phyloP scores from a whole-genome alignment of 2,329 filamentous ascomycete species.

The Diaporthe helianthi region DNA sequence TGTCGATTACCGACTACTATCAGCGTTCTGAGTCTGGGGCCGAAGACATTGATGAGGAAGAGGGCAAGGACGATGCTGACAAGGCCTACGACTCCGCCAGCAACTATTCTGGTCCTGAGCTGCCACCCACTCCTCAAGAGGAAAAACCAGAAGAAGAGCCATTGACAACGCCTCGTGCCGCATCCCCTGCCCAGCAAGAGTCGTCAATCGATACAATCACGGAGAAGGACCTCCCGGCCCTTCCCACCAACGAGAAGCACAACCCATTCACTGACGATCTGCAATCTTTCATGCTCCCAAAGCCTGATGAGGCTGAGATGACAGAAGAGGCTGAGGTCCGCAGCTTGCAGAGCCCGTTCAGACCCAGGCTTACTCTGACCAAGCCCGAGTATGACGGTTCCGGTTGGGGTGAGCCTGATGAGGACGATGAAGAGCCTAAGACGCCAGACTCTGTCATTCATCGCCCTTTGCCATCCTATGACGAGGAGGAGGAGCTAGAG shows the following conservation, averaged over 20 bases:
- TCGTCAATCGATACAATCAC: constrained; percentile 36
- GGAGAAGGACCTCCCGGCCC: constrained; percentile 46
- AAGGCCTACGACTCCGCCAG: constrained; percentile 61
- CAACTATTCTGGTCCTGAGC: constrained; percentile 59
- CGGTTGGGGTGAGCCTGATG: constrained; percentile 64
- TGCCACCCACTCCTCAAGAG: constrained; percentile 39
- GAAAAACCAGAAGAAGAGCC: constrained; percentile 52
- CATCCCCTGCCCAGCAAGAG: constrained; percentile 46
- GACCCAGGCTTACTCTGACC: constrained; percentile 56
- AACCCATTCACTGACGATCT: constrained; percentile 51
- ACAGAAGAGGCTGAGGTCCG: constrained; percentile 48
- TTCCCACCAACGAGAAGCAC: constrained; percentile 39
- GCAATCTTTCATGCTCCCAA: constrained; percentile 56
- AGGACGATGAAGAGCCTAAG: constrained; percentile 66
- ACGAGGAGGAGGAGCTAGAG: constrained; percentile 50
- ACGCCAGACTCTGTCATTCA: constrained; percentile 93
- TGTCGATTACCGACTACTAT: constrained; percentile 72
- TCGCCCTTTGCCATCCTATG: constrained; percentile 61
- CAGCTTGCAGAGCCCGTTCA: constrained; percentile 52
- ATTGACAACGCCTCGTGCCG: constrained; percentile 58
- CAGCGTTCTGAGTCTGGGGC: constrained; percentile 56
- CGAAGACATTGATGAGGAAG: constrained; percentile 39
- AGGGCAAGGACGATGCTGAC: constrained; percentile 48
- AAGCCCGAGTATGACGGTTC: constrained; percentile 71
- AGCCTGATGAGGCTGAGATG: constrained; percentile 46